These are phyloP conservation scores for Trichosanthes truncata DNA, from an alignment of 306 rosid species.

Conservation along the genomic window DNA sequence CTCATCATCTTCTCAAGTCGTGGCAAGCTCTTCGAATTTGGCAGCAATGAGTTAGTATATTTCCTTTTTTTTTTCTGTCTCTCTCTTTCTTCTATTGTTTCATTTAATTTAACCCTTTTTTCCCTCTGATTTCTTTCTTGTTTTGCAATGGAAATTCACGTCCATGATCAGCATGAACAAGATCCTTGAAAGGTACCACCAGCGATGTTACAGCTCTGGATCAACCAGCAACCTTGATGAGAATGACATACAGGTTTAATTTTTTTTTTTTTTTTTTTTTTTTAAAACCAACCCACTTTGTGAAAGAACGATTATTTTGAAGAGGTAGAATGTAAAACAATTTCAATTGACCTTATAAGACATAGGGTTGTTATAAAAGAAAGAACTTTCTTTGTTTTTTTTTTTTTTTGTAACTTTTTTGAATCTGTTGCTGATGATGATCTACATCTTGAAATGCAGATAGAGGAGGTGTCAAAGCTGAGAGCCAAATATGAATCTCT, in stretches of 20 bases:
- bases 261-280: too few species aligned
- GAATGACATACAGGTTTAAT: constrained; percentile 26
- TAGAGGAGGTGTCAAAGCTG: constrained; percentile 43
- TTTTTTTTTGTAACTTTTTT: too few species aligned
- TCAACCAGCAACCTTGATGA: constrained; percentile 20
- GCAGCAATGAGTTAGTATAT: constrained; percentile 39
- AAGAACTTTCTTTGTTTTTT: not conserved
- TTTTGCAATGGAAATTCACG: not conserved
- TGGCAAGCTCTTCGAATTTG: constrained; percentile 72
- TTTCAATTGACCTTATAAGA: not conserved
- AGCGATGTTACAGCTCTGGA: constrained; percentile 27
- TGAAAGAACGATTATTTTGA: not conserved
- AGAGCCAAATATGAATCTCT: constrained; percentile 54
- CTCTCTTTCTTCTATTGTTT: not conserved
- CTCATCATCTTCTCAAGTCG: constrained; percentile 65
- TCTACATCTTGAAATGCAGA: constrained; percentile 9
- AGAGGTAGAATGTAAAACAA: not conserved
- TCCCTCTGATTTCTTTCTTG: not conserved
- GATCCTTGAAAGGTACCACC: constrained; percentile 59
- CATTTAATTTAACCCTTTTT: not conserved
- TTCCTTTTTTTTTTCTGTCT: not conserved
- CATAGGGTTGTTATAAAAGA: not conserved
- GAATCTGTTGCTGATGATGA: not conserved
- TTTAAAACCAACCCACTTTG: not conserved
- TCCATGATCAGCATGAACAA: constrained; percentile 30